Percentiles rank a stretch among this genome's conserved stretches.
Conservation (phyloP, 1,284 basidiomycete species). For the Phaffia rhodozyma region DNA sequence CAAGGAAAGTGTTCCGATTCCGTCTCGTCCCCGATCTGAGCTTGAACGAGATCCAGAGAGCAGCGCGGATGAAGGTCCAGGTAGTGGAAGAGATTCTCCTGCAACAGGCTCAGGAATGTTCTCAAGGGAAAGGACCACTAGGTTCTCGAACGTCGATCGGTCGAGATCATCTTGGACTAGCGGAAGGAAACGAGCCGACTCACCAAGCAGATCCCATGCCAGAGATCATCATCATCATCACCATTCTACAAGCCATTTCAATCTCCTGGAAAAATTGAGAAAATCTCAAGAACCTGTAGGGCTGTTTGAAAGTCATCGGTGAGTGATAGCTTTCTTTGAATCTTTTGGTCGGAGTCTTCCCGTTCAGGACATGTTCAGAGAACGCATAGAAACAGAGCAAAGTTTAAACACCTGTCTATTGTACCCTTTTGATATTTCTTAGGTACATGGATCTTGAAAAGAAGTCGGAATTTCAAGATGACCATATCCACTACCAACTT, state of each 20-base stretch:
- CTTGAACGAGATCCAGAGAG: neutral
- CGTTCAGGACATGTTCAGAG: no score
- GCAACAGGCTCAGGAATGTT: neutral
- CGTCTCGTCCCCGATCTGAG: neutral
- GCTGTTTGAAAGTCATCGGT: constrained; percentile 15
- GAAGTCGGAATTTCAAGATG: neutral
- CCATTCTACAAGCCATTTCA: neutral
- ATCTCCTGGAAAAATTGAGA: constrained; percentile 6
- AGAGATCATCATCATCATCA: neutral
- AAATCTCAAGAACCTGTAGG: constrained; percentile 15
- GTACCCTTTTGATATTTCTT: neutral
- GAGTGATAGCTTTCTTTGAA: neutral
- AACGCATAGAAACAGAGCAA: neutral
- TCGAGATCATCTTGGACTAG: neutral
- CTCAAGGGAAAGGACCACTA: neutral
- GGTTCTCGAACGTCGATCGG: no score
- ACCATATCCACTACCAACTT: constrained; percentile 10
- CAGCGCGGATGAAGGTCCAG: neutral
- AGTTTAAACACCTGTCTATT: neutral
- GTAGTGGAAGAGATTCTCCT: constrained; percentile 1
- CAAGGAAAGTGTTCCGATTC: neutral
- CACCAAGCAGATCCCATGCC: neutral
- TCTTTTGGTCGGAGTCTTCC: neutral
- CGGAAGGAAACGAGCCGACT: neutral
- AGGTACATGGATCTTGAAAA: constrained; percentile 17